A percentile compares a stretch with the other conserved stretches of the same genome.
Evolutionary conservation across 2,329 filamentous ascomycete species (phyloP).

Genomic region (Nothopassalora personata): DNA sequence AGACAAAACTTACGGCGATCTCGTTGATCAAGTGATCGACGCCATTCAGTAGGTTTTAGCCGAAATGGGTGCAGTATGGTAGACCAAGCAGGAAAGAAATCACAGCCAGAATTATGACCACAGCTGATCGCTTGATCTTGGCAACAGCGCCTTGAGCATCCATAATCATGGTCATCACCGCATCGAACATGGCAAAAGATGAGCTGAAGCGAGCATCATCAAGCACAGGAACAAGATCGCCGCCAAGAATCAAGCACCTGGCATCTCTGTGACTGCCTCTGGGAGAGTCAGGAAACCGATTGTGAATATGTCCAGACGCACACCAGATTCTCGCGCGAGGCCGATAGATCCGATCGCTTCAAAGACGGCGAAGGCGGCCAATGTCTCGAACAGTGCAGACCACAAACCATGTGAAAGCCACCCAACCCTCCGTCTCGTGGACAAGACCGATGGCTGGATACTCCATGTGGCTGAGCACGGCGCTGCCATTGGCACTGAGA

Average conservation of each 20-base stretch:
- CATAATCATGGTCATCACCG: conserved; percentile 47
- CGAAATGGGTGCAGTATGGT: conserved; percentile 54
- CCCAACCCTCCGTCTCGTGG: conserved; percentile 56
- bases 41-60: conserved; percentile 51
- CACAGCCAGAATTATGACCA: conserved; percentile 41
- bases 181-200: conserved; percentile 25
- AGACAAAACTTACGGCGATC: conserved; percentile 50
- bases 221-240: conserved; percentile 54
- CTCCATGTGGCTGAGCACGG: conserved; percentile 41
- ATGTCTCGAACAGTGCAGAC: conserved; percentile 55
- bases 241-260: conserved; percentile 54
- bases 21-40: conserved; percentile 55
- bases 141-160: conserved; percentile 5
- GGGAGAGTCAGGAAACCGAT: conserved; percentile 56
- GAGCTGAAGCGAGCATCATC: conserved; percentile 52
- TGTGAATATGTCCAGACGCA: conserved; percentile 49
- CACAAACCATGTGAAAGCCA: conserved; percentile 54
- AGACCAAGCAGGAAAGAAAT: conserved; percentile 51
- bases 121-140: conserved; percentile 4
- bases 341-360: conserved; percentile 50
- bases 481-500: conserved; percentile 30
- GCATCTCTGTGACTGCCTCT: conserved; percentile 52
- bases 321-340: conserved; percentile 38
- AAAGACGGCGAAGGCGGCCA: conserved; percentile 48
- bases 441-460: conserved; percentile 47